Base-by-base conservation (phyloP, 2,329 filamentous ascomycete species). In the Exophiala mesophila region DNA sequence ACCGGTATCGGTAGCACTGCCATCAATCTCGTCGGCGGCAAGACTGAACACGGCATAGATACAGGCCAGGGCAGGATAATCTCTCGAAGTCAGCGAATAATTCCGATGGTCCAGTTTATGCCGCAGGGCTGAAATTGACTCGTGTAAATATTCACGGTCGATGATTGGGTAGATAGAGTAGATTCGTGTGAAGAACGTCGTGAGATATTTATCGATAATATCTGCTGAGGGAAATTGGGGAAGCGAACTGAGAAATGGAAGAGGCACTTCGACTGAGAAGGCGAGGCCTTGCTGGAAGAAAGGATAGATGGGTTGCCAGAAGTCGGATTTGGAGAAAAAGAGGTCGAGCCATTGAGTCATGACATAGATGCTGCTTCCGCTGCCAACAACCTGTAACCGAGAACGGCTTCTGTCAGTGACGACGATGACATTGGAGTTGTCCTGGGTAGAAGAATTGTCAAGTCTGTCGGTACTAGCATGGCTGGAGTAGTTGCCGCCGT, bases 271-370 rank as follows among this genome's bases (percentile, higher is more conserved):
- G 12, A 34, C 26, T 2, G 44, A 41, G 30, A 36, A 40, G 16
- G 32, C 29, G n/a, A 46, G 16, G 17, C 44, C 44, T 30, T 46
- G 44, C 26, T 37, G 21, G 29, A 46, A 46, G 13, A n/a, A 31
- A 15, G 31, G 32, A 26, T 23, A 46, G 3, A 46, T 35, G 10
- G 44, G 15, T 23, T 15, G 21, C 38, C 41, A 44, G 31, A 39
- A 38, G 34, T 36, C 16, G 13, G 23, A 13, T 13, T 28, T 32
- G 7, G 15, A 18, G 17, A 46, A 46, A 23, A 42, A 46, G n/a
- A 46, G 32, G 16, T 46, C 44, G 6, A 46, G 38, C 38, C 39
- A 46, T 18, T 46, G 41, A 2, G 28, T 33, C 23, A 46, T 19
- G n/a, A 32, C 26, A 19, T 46, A 40, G 4, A 29, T 36, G 15